Base-by-base conservation (phyloP, 1,284 basidiomycete species). In the Anthracocystis walkeri region DNA sequence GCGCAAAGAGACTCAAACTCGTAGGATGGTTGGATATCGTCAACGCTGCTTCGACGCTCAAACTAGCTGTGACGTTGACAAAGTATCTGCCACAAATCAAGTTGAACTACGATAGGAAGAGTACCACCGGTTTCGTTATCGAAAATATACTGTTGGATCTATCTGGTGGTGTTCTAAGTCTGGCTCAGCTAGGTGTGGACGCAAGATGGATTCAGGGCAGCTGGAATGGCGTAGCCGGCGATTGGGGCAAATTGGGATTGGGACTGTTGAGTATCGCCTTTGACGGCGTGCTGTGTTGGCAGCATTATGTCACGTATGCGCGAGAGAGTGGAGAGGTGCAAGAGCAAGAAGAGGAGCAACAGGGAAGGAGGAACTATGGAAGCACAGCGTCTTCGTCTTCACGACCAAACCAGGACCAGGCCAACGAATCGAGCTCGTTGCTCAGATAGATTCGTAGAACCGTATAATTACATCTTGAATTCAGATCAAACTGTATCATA, bases 131-230 rank as follows among this genome's bases (percentile, higher is more conserved):
- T 1, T 87, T 86, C 78, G 79, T 75, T 12, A 86, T 87, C 40
- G 78, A 81, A 46, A 86, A 86, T 63, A 84, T 87, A 35, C 33
- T 86, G 4, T 73, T 87, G 18, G 86, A 87, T 31, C 65, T 85
- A 0, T 77, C 78, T 0, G 86, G 86, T 10, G 86, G 86, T 3
- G 11, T 79, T 0, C 71, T 87, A 1, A 83, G 80, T 3, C 54
- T 85, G 3, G 44, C 72, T 0, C 85, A 86, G 45, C 62, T 85
- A 10, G 51, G 79, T 0, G 58, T 86, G 11, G 85, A 86, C 48
- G 78, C 84, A 0, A 74, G 65, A 35, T 42, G 61, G 31, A 61
- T 82, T 7, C 76, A 81, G 20, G 55, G 54, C 5, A 80, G 82
- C 59, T 85, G 84, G 84, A 53, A 31, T 2, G 80, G 66, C 11